Evolutionary conservation across 495 filamentous ascomycete species (phyloP).

Genomic region (Penicillium antarcticum): DNA sequence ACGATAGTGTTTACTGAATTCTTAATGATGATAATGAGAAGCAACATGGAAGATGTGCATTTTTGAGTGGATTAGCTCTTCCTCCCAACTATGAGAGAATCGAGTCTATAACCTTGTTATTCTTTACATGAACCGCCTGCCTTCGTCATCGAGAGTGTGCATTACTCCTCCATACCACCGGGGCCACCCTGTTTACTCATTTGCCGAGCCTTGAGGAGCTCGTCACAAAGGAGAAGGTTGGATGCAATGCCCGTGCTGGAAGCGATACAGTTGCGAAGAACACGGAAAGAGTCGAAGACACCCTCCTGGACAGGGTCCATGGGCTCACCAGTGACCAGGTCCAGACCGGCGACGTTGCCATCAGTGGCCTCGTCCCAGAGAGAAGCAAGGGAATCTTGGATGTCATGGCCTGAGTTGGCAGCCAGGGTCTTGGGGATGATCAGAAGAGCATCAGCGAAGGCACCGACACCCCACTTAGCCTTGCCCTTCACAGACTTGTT

Average conservation of each 20-base stretch:
- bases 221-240: conserved; percentile 93
- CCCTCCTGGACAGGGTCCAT: conserved; percentile 95
- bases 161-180: conserved; percentile 46
- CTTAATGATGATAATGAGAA: conserved; percentile 7
- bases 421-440: conserved; percentile 97
- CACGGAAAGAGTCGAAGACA: conserved; percentile 94
- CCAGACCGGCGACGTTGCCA: conserved; percentile 82
- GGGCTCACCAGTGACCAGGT: conserved; percentile 79
- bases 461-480: conserved; percentile 89
- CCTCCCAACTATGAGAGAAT: conserved; percentile 6
- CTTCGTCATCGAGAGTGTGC: conserved; percentile 21
- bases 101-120: conserved; percentile 17
- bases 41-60: conserved; percentile 22
- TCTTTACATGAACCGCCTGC: conserved; percentile 26
- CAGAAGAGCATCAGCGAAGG: conserved; percentile 90
- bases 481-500: conserved; percentile 91
- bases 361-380: conserved; percentile 83
- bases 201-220: conserved; percentile 95
- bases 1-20: conserved; percentile 13
- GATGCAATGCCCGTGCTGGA: conserved; percentile 93
- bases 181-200: conserved; percentile 61
- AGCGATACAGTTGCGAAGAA: conserved; percentile 87
- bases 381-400: conserved; percentile 84
- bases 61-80: conserved; percentile 27
- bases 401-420: conserved; percentile 92